Percentiles rank a stretch among this genome's conserved stretches.
These are phyloP conservation scores for Russula ochroleuca DNA, from an alignment of 768 basidiomycete species.

Conservation along the genomic window DNA sequence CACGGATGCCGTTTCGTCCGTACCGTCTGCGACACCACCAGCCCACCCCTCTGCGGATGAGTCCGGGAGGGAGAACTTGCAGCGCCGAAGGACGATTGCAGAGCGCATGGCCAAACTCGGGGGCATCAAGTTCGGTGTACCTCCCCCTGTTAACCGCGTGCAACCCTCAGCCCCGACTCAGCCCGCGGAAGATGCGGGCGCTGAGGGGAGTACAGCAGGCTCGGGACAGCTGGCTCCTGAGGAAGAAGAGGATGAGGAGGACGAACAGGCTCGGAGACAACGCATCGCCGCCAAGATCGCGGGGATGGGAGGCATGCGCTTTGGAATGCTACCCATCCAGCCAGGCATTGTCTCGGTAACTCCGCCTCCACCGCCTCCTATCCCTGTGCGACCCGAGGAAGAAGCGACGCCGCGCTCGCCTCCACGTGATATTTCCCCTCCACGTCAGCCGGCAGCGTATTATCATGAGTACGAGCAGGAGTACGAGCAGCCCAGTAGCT, in stretches of 20 bases:
- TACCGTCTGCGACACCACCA: not conserved
- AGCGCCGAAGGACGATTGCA: constrained; percentile 68
- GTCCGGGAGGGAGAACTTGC: constrained; percentile 45
- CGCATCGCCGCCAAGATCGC: constrained; percentile 53
- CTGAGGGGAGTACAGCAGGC: constrained; percentile 28
- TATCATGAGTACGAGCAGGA: constrained; percentile 45
- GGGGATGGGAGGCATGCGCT: constrained; percentile 53
- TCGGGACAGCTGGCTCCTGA: constrained; percentile 29
- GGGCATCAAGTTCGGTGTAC: constrained; percentile 76
- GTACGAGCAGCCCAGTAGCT: constrained; percentile 37
- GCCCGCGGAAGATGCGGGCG: constrained; percentile 28
- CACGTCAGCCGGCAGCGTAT: constrained; percentile 35
- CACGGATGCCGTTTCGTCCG: constrained; percentile 8
- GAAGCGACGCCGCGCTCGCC: constrained; percentile 34
- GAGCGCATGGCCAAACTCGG: constrained; percentile 95
- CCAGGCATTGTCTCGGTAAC: constrained; percentile 13
- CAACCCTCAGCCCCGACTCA: constrained; percentile 35
- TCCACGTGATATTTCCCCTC: constrained; percentile 30
- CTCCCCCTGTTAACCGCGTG: constrained; percentile 43
- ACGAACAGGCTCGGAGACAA: constrained; percentile 52
- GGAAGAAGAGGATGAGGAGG: constrained; percentile 48
- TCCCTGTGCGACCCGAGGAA: constrained; percentile 12
- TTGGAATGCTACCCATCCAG: constrained; percentile 48
- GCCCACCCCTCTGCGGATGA: constrained; percentile 17
- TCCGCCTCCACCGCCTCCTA: constrained; percentile 24